A percentile compares a stretch with the other conserved stretches of the same genome.
Conservation (phyloP, 2,329 filamentous ascomycete genomes). For the Pseudocercospora ulei region DNA sequence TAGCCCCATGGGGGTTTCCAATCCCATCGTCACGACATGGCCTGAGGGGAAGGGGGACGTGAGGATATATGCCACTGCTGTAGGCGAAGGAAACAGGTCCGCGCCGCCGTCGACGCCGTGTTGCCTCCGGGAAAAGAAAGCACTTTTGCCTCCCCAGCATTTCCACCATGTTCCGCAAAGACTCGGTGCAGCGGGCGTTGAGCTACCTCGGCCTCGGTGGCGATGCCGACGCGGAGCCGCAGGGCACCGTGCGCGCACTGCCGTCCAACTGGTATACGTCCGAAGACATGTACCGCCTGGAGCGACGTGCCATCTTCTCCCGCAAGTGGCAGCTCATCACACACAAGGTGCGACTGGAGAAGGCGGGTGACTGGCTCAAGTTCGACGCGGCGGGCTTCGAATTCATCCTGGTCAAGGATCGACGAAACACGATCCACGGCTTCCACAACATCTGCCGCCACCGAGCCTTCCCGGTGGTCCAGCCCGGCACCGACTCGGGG, state of each 20-base stretch:
- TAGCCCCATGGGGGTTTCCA: slow-evolving; percentile 16
- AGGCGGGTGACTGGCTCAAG: slow-evolving; percentile 36
- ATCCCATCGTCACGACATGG: slow-evolving; percentile 12
- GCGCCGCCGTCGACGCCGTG: not conserved
- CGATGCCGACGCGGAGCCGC: slow-evolving; percentile 22
- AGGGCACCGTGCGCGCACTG: slow-evolving; percentile 34
- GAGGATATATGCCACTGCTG: slow-evolving; percentile 14
- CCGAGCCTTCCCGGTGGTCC: slow-evolving; percentile 51
- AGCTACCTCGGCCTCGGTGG: slow-evolving; percentile 36
- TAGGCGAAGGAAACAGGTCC: slow-evolving; percentile 3
- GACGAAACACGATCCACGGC: slow-evolving; percentile 46
- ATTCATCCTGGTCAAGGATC: slow-evolving; percentile 47
- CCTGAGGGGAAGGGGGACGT: slow-evolving; percentile 1
- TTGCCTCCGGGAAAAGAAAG: slow-evolving; percentile 2
- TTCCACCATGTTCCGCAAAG: slow-evolving; percentile 10
- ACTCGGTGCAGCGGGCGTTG: slow-evolving; percentile 13
- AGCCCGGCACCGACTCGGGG: slow-evolving; percentile 40
- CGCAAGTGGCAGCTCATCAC: slow-evolving; percentile 34
- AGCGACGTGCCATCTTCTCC: slow-evolving; percentile 40
- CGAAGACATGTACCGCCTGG: slow-evolving; percentile 40
- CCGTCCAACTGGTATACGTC: slow-evolving; percentile 42
- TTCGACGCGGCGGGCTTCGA: slow-evolving; percentile 49
- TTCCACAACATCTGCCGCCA: slow-evolving; percentile 57
- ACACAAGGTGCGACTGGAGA: slow-evolving; percentile 27
- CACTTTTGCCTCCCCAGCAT: slow-evolving; percentile 7